Evolutionary conservation across 148 eudicot genomes (phyloP), one percentile per base, ranked within the genome.

Genomic region (Cornus suecica): DNA sequence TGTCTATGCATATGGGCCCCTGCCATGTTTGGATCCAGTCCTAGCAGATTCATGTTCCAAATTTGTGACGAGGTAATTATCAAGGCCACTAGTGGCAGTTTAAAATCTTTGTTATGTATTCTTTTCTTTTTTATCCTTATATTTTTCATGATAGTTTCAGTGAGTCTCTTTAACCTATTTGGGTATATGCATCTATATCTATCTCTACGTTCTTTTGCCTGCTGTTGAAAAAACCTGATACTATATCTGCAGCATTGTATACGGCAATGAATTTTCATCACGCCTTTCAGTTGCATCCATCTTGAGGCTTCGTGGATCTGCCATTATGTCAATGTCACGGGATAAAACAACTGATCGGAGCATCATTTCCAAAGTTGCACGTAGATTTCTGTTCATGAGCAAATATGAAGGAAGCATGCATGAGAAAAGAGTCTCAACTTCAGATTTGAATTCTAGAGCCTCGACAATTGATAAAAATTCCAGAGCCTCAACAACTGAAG

Each of bases 1-100:
- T 74, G 97, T 88, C 28, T 90, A 77, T 83, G 77, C 92, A 15
- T 92, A 86, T 85, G 94, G 97, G 23, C 89, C 97, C 61, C 97
- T 92, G 87, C 97, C 97, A 22, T 92, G 97, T 74, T 70, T 92
- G 70, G 94, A 90, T 80, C 76, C 81, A 45, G 75, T 84, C 65
- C 41, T 87, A 64, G 97, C 97, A 70, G 86, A 88, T 81, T 89
- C 92, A 74, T 87, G 94, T 77, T 88, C 94, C 31, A 69, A 86
- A 79, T 90, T 92, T 77, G 72, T 88, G 58, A 92, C 88, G 27
- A 79, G 91, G 91, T 88, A 77, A 79, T 31, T 54, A 9, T 34
- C 32, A 69, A 37, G 70, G 45, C 64, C n/a, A 23, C 48, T 23
- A 2, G 58, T 69, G 42, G 7, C 42, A n/a, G 9, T 64, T 6